Evolutionary conservation across 1,284 basidiomycete species (phyloP), one percentile per base, ranked within the genome.

Genomic region (Ganoderma multipileum): DNA sequence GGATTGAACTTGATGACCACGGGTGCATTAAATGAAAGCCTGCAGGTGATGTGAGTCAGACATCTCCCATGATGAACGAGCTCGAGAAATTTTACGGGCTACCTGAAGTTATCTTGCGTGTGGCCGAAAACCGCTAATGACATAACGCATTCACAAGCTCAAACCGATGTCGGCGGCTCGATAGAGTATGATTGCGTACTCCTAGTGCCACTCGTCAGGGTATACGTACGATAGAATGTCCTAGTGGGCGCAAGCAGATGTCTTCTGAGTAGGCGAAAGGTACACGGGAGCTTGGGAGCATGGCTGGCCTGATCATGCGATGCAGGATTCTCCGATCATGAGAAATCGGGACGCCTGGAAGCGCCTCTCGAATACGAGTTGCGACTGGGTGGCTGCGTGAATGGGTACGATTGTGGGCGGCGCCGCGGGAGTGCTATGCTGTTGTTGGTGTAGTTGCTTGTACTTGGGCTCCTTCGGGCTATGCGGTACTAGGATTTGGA

Each of bases 261-360:
- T 52, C 59, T 36, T 59, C 61, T 23, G n/a, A n/a, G 55, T 28
- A 8, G 28, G 14, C 28, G 63, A 66, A 64, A 66, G 64, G 64
- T 9, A 64, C 57, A 63, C 59, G 63, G 55, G 36, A 50, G 67
- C 52, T 67, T 62, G 39, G 65, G 63, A 66, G 57, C 64, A 47
- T 59, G 64, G 33, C 64, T 65, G 64, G 64, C 42, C 60, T 68
- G 71, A 68, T 72, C 71, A 72, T 70, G 71, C 71, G 71, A 70
- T 72, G 28, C 23, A 41, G 36, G 69, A 72, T 70, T 70, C 71
- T 72, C 71, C 71, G 71, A 70, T 72, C 71, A 72, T 72, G 71
- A 70, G 69, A 72, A 70, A 70, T 54, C 67, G 67, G 69, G 68
- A 70, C 67, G 69, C 67, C 71, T 57, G 66, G 71, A 72, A 72